Evolutionary conservation across 352 stramenopile genomes (phyloP), one percentile per base, ranked within the genome.

Genomic region (Globisporangium heterothallicum): DNA sequence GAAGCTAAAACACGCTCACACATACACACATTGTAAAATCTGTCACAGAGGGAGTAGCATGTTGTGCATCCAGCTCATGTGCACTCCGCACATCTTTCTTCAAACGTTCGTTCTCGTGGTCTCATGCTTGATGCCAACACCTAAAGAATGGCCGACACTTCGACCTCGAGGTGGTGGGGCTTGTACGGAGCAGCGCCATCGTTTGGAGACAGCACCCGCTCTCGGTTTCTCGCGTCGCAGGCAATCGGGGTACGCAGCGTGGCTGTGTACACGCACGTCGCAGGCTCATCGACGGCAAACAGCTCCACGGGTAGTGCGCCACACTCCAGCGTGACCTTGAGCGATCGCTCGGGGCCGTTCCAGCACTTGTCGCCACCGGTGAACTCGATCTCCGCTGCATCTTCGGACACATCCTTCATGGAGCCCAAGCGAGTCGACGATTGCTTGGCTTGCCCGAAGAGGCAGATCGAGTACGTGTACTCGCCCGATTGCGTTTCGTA

Each of bases 401-500:
- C 57, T 43, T 42, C 42, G 30, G 36, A 26, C 6, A 74, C 58
- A 2, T 77, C 59, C 32, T 81, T 57, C 80, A 91, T 91, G 18
- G 66, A 36, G 30, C 88, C 88, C 12, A 97, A 45, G 22, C 74
- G 88, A 35, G 72, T 94, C 16, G 48, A 47, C 48, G 94, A 86
- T 53, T 97, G 88, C 21, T 81, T 88, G 9, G 87, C 83, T 12
- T 71, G 70, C 26, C 80, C 84, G 50, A 91, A 97, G 18, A 90
- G 84, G 63, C 87, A 96, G 18, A 92, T 58, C 34, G 79, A 76
- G 68, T 96, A 97, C 49, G 50, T 86, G 71, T 97, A 97, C 51
- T 92, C 61, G 9, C 78, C 77, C 16, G 82, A 64, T 6, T 72
- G 59, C 3, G 68, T 72, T 38, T 87, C 72, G 21, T 93, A 72